phyloP scores from a whole-genome alignment of 2,329 filamentous ascomycete genomes.

The Stagonosporopsis cucurbitacearum region DNA sequence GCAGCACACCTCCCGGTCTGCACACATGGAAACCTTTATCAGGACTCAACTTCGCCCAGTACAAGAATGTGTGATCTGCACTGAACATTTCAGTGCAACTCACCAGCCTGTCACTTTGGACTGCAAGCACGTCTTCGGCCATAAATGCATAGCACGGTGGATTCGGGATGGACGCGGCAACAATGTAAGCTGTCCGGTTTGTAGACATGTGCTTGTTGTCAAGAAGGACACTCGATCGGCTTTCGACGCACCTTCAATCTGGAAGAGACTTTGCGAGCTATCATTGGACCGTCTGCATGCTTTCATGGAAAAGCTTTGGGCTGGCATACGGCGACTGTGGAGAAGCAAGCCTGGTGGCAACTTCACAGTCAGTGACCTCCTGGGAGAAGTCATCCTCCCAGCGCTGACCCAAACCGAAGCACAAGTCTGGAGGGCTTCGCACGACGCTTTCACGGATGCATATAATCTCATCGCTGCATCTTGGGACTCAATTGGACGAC shows the following conservation, averaged over 20 bases:
- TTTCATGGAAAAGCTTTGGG: conserved; percentile 33
- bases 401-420: conserved; percentile 22
- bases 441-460: conserved; percentile 28
- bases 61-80: conserved; percentile 39
- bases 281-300: conserved; percentile 25
- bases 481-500: conserved; percentile 36
- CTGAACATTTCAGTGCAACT: conserved; percentile 30
- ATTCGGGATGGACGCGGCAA: conserved; percentile 32
- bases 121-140: conserved; percentile 43
- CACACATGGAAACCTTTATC: conserved; percentile 37
- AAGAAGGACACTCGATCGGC: conserved; percentile 9
- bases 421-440: neutral
- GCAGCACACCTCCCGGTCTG: neutral
- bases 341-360: conserved; percentile 20
- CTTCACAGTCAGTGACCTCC: conserved; percentile 29
- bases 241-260: conserved; percentile 34
- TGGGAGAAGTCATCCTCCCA: conserved; percentile 31
- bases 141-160: conserved; percentile 40
- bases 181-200: conserved; percentile 37
- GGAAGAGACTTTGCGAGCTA: conserved; percentile 36
- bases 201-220: conserved; percentile 31
- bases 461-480: conserved; percentile 34
- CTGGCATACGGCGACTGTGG: conserved; percentile 29
- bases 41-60: conserved; percentile 33
- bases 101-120: conserved; percentile 40